Conservation (phyloP, 805 yeast genomes). For the Metschnikowia lachancei region DNA sequence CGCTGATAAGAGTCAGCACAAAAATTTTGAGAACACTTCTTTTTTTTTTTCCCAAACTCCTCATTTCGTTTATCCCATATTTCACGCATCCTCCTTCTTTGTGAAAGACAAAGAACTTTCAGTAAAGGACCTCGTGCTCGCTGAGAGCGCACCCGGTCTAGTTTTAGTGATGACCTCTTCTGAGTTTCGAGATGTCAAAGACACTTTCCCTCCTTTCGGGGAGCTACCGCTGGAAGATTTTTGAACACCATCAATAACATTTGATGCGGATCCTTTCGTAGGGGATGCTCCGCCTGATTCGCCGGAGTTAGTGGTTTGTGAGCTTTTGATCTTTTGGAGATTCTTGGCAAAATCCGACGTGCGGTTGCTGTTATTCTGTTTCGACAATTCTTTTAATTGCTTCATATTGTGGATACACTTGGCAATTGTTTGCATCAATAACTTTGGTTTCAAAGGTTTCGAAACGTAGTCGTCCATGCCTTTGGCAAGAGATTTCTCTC, state of each 20-base stretch:
- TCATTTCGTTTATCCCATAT: not conserved
- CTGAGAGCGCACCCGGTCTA: conserved; percentile 33
- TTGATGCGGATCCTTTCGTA: conserved; percentile 1
- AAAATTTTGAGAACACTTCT: too few relatives aligned
- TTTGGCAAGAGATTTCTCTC: conserved; percentile 80
- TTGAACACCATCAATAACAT: conserved; percentile 1
- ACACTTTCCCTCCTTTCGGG: conserved; percentile 9
- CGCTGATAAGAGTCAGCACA: too few relatives aligned
- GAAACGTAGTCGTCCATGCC: conserved; percentile 92
- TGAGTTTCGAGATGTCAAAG: conserved; percentile 24
- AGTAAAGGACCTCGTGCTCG: conserved; percentile 33
- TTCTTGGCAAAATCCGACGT: conserved; percentile 47
- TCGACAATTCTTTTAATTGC: conserved; percentile 56
- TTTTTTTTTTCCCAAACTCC: not conserved
- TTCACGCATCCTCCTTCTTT: conserved; percentile 6
- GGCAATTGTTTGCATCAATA: conserved; percentile 78
- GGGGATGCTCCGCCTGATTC: conserved; percentile 9
- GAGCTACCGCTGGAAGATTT: conserved; percentile 6
- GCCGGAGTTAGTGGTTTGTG: conserved; percentile 11
- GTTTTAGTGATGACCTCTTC: conserved; percentile 24
- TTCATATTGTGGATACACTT: conserved; percentile 74
- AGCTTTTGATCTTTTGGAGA: conserved; percentile 35
- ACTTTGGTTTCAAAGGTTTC: conserved; percentile 80
- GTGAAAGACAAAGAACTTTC: conserved; percentile 27
- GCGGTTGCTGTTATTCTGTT: conserved; percentile 45